Percentiles rank a stretch among this genome's conserved stretches.
Conservation (phyloP, 2,329 filamentous ascomycete genomes). For the Aquanectria penicillioides region DNA sequence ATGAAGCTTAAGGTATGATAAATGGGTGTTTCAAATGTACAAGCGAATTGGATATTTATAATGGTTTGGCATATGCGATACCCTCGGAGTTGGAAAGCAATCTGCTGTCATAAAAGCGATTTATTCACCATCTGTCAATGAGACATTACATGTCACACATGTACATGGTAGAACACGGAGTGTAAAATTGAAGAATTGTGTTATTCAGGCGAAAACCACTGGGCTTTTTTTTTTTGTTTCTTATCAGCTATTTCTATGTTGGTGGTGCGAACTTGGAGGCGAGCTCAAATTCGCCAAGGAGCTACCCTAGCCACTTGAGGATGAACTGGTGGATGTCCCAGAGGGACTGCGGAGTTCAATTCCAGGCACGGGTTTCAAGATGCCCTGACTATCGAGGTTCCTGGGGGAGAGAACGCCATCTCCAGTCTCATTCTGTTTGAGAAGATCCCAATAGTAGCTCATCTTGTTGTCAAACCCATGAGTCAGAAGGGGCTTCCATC, state of each 20-base stretch:
- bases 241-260: background rate
- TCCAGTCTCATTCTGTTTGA: conserved; percentile 7
- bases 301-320: background rate
- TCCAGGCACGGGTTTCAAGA: conserved; percentile 1
- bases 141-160: too few species aligned
- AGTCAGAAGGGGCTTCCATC: conserved; percentile 20
- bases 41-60: background rate
- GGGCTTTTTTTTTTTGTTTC: background rate
- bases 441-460: conserved; percentile 23
- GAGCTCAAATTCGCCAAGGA: too few species aligned
- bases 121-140: too few species aligned
- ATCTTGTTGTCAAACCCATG: conserved; percentile 14
- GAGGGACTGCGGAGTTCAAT: background rate
- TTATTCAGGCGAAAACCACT: too few species aligned
- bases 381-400: conserved; percentile 18
- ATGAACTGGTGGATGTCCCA: background rate
- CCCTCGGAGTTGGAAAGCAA: conserved; percentile 30
- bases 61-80: conserved; percentile 32
- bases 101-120: too few species aligned
- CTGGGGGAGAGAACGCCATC: conserved; percentile 7
- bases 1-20: conserved; percentile 38
- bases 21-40: background rate
- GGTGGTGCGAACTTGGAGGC: too few species aligned
- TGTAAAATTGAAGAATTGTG: too few species aligned
- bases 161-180: too few species aligned